Base-by-base conservation (phyloP, 2,329 filamentous ascomycete species). In the Oidium heveae region DNA sequence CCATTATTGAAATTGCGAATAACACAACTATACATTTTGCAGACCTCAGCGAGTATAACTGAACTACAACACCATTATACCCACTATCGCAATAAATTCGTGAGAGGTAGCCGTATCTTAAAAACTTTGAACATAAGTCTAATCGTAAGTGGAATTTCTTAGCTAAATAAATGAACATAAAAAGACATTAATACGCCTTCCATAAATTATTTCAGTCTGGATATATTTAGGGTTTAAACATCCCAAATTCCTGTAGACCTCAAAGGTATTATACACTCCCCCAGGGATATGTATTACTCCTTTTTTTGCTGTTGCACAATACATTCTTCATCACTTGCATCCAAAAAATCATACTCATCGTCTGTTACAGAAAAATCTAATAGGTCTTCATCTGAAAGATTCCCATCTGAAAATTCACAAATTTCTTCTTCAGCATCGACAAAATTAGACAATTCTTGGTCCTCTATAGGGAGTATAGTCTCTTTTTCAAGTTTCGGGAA, bases 401-500 rank as follows among this genome's bases (percentile, higher is more conserved):
- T 1, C 5, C 37, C n/a, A 1, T 15, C n/a, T 39, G 37, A 39
- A 12, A 39, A n/a, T 39, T 39, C 37, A 9, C 13, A 39, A n/a
- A 16, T 6, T 39, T 39, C 37, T n/a, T 4, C n/a, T n/a, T 39
- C 37, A 39, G 37, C n/a, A 39, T 6, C 1, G 5, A 39, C 15
- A 16, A 16, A 4, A 8, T 1, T 15, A 1, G 13, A 16, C 15
- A 6, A 9, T 39, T 39, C 37, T 39, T 39, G 37, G 7, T 16
- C 37, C 8, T 39, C n/a, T 32, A 32, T 32, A 4, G 13, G 12
- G 37, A 39, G 9, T 16, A 24, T 8, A 10, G 87, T 94, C 69
- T 96, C 91, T 70, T 93, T 94, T 62, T 94, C 87, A 41, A 96
- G 76, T 68, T 84, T 94, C 57, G 91, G 91, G 76, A 96, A 96